Base-by-base conservation (phyloP, 192 early-diverging fungal genomes). In the Chytriomyces confervae region DNA sequence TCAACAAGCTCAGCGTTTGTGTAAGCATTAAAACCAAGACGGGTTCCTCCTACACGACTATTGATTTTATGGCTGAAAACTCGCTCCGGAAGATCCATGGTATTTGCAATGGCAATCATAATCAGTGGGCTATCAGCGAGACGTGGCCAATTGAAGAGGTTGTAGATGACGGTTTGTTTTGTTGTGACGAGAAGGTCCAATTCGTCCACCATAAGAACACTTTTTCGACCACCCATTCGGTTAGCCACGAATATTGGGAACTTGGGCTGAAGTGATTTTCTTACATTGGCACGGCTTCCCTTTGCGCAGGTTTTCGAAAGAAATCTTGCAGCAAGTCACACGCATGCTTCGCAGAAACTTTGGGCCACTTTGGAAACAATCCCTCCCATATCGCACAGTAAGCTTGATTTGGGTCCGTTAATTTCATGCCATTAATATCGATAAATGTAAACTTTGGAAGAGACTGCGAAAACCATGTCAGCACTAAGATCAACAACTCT, bases 141-240 rank as follows among this genome's bases (percentile, higher is more conserved):
- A 60, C 91, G 93, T 18, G 98, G 96, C 97, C 97, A 99, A 62
- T 98, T 95, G 73, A 99, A 98, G 76, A 99, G 95, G 80, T 98
- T 99, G 84, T 98, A 98, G 87, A 99, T 93, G 60, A 99, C 93
- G 2, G 89, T 88, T 76, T 97, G 96, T 62, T 93, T 94, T 72
- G 93, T 92, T 0, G 95, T 96, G 6, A 97, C 94, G 23, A 99
- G 82, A 10, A 98, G 80, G 81, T 99, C 98, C 51, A 99, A 86
- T 83, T 99, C 98, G 79, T 99, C 98, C 89, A 99, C 93, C 61
- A 99, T 78, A 2, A 98, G 93, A 6, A 99, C 92, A 49, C 95
- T 95, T 72, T 43, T 51, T 57, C 53, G 36, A 18, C 18, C 53
- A 13, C 16, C 1, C 13, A 57, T 13, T 57, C 53, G 5, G 53